Percentiles rank a stretch among this genome's conserved stretches.
These are phyloP conservation scores for Naganishia friedmannii DNA, from an alignment of 768 basidiomycete species.

Conservation along the genomic window DNA sequence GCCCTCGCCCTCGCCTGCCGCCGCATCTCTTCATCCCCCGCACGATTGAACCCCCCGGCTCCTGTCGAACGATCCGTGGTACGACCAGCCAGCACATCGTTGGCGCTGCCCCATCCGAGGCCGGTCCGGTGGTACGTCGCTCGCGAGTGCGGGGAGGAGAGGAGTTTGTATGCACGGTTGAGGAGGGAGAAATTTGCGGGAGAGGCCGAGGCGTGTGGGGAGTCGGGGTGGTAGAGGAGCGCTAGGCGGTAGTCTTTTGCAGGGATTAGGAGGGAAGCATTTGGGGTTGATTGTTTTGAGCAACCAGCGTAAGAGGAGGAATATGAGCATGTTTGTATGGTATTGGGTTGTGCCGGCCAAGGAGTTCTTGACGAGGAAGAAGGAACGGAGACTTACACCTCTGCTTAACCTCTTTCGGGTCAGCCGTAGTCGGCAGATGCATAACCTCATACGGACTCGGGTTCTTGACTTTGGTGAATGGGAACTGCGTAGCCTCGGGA, in stretches of 20 bases:
- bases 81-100: conserved; percentile 15
- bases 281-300: no score
- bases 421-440: conserved; percentile 39
- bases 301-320: no score
- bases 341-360: no score
- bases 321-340: no score
- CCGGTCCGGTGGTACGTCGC: conserved; percentile 41
- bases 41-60: conserved; percentile 38
- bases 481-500: conserved; percentile 17
- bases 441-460: conserved; percentile 45
- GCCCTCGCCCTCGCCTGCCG: conserved; percentile 33
- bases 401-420: conserved; percentile 41
- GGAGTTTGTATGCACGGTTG: conserved; percentile 44
- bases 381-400: conserved; percentile 38
- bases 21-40: conserved; percentile 37
- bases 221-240: conserved; percentile 50
- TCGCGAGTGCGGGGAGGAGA: conserved; percentile 40
- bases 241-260: conserved; percentile 49
- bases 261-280: no score
- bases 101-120: conserved; percentile 39
- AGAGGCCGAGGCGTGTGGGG: conserved; percentile 44
- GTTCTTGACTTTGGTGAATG: conserved; percentile 21
- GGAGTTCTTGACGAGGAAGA: neutral
- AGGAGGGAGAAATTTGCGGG: conserved; percentile 44
- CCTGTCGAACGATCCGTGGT: neutral